phyloP scores from a whole-genome alignment of 2,329 filamentous ascomycete genomes.

The Stemphylium beticola region DNA sequence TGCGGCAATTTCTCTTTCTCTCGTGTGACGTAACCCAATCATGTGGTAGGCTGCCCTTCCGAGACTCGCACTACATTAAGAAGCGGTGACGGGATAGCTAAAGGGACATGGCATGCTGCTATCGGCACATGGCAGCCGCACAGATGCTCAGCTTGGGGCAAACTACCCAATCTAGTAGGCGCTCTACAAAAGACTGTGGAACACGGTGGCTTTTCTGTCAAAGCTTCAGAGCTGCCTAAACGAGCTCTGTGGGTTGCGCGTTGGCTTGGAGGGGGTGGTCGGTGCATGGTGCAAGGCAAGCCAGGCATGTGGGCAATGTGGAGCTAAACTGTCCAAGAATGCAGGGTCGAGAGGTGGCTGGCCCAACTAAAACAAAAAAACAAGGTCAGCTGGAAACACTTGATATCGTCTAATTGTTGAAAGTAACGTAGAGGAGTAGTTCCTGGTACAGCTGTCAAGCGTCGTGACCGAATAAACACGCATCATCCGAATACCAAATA shows the following conservation, averaged over 20 bases:
- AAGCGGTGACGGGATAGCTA: neutral
- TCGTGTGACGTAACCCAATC: neutral
- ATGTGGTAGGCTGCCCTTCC: neutral
- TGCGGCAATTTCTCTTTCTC: neutral
- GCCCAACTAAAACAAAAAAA: neutral
- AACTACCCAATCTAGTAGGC: constrained; percentile 37
- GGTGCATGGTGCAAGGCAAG: constrained; percentile 21
- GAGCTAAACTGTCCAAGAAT: constrained; percentile 11
- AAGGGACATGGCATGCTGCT: neutral
- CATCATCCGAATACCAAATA: constrained; percentile 6
- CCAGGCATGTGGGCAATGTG: constrained; percentile 7
- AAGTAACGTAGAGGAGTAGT: constrained; percentile 3
- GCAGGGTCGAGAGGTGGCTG: constrained; percentile 10
- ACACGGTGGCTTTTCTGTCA: constrained; percentile 35
- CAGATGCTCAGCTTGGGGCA: constrained; percentile 14
- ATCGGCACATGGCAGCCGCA: constrained; percentile 1
- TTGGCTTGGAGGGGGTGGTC: constrained; percentile 22
- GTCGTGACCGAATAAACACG: constrained; percentile 1
- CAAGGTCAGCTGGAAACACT: neutral
- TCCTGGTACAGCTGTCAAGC: constrained; percentile 8
- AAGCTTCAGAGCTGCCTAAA: constrained; percentile 47
- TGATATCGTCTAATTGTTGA: constrained; percentile 11
- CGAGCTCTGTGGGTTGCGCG: constrained; percentile 17
- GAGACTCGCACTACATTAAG: neutral
- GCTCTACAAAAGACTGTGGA: constrained; percentile 25